Conservation (phyloP, 225 moss, liverwort and hornwort species). For the Marchantia paleacea region DNA sequence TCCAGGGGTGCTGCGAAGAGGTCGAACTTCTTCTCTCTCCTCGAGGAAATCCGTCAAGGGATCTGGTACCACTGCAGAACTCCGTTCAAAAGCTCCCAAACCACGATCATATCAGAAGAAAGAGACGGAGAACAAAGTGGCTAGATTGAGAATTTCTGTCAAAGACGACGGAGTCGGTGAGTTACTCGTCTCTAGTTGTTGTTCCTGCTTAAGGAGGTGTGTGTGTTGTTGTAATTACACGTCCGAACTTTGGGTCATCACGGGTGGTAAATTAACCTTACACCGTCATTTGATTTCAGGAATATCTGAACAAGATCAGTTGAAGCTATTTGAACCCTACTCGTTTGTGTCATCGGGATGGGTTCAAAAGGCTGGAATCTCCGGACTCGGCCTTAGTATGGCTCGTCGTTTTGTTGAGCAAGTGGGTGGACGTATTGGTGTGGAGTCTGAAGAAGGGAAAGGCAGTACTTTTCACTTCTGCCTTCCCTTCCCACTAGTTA, state of each 20-base stretch:
- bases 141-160: conserved; percentile 65
- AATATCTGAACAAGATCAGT: conserved; percentile 59
- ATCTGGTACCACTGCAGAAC: conserved; percentile 26
- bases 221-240: too few relatives aligned
- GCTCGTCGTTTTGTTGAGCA: conserved; percentile 71
- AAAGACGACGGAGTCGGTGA: conserved; percentile 74
- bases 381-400: conserved; percentile 73
- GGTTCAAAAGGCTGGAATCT: conserved; percentile 67
- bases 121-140: conserved; percentile 45
- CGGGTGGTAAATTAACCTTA: neutral
- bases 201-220: too few relatives aligned
- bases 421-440: conserved; percentile 71
- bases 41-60: neutral
- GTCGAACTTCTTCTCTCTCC: neutral
- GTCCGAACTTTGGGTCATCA: too few relatives aligned
- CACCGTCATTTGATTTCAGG: conserved; percentile 29
- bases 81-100: conserved; percentile 44
- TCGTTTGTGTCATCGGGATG: conserved; percentile 71
- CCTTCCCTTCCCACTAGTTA: conserved; percentile 62
- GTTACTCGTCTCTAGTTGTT: neutral
- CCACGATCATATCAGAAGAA: conserved; percentile 31
- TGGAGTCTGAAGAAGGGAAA: conserved; percentile 64
- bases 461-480: conserved; percentile 72
- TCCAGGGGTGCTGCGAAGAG: conserved; percentile 30
- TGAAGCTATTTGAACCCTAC: conserved; percentile 69